Percentiles rank a stretch among this genome's conserved stretches.
Evolutionary conservation across 371 early-diverging fungal genomes (phyloP).

Genomic region (Fennellomyces sp.): DNA sequence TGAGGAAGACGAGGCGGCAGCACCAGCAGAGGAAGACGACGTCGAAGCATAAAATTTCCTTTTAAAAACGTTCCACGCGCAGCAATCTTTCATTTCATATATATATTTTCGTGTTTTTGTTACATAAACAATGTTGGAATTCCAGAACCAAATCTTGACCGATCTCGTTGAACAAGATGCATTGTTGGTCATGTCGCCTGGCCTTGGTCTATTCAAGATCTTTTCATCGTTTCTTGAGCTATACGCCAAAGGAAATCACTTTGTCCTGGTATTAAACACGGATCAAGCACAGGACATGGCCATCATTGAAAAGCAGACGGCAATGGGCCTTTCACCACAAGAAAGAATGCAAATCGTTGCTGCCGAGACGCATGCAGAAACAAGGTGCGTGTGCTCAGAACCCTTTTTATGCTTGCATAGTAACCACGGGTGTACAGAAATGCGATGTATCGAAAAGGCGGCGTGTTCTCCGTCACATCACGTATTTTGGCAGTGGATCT

Average conservation of each 20-base stretch:
- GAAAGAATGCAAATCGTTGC: constrained; percentile 54
- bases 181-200: constrained; percentile 80
- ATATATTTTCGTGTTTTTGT: background rate
- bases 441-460: constrained; percentile 83
- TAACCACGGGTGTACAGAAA: constrained; percentile 32
- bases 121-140: constrained; percentile 46
- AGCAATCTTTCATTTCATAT: background rate
- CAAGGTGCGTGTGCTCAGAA: constrained; percentile 42
- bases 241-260: constrained; percentile 67
- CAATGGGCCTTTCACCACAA: constrained; percentile 36
- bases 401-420: background rate
- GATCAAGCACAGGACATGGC: constrained; percentile 62
- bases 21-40: background rate
- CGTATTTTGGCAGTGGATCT: constrained; percentile 95
- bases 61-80: background rate
- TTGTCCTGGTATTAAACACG: constrained; percentile 87
- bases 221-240: constrained; percentile 71
- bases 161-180: constrained; percentile 78
- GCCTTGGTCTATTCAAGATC: constrained; percentile 77
- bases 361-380: constrained; percentile 67
- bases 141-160: constrained; percentile 73
- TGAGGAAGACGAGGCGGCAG: too few relatives aligned
- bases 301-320: constrained; percentile 60
- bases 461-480: constrained; percentile 88
- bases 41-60: background rate